Evolutionary conservation across 352 stramenopile genomes (phyloP).

Genomic region (Thalassiosira hispida): DNA sequence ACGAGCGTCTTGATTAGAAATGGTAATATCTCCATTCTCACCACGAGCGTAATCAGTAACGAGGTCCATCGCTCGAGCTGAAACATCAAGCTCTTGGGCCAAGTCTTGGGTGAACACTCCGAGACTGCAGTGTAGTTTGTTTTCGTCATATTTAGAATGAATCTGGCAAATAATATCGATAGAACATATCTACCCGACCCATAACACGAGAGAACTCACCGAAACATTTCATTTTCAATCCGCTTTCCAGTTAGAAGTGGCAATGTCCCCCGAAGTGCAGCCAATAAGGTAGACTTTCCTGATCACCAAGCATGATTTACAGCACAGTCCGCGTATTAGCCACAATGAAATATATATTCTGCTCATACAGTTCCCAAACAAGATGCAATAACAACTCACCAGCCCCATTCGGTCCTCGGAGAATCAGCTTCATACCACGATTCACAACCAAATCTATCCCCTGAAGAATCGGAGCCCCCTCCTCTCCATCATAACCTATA

Average conservation of each 20-base stretch:
- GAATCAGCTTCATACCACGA: slow-evolving; percentile 93
- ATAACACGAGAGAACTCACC: too few relatives aligned
- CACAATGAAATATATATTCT: not conserved
- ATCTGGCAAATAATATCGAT: too few relatives aligned
- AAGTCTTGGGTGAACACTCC: slow-evolving; percentile 88
- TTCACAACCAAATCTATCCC: slow-evolving; percentile 93
- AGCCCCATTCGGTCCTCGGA: slow-evolving; percentile 95
- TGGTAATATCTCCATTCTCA: slow-evolving; percentile 79
- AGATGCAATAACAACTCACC: slow-evolving; percentile 49
- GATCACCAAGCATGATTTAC: slow-evolving; percentile 17
- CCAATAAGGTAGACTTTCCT: slow-evolving; percentile 96
- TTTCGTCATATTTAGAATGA: not conserved
- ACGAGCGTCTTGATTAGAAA: slow-evolving; percentile 84
- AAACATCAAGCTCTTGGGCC: slow-evolving; percentile 84
- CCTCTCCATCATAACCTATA: slow-evolving; percentile 57
- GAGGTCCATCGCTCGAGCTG: slow-evolving; percentile 82
- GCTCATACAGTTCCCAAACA: not conserved
- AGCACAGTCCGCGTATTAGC: not conserved
- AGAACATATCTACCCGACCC: too few relatives aligned
- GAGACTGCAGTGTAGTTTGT: slow-evolving; percentile 27
- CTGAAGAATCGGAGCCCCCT: slow-evolving; percentile 76
- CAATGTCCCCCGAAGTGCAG: slow-evolving; percentile 92
- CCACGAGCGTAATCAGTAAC: slow-evolving; percentile 84
- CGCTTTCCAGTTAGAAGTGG: slow-evolving; percentile 70
- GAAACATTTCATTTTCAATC: slow-evolving; percentile 75